These are phyloP conservation scores for Sporothrix brasiliensis DNA, from an alignment of 2,329 filamentous ascomycete genomes.

Conservation along the genomic window DNA sequence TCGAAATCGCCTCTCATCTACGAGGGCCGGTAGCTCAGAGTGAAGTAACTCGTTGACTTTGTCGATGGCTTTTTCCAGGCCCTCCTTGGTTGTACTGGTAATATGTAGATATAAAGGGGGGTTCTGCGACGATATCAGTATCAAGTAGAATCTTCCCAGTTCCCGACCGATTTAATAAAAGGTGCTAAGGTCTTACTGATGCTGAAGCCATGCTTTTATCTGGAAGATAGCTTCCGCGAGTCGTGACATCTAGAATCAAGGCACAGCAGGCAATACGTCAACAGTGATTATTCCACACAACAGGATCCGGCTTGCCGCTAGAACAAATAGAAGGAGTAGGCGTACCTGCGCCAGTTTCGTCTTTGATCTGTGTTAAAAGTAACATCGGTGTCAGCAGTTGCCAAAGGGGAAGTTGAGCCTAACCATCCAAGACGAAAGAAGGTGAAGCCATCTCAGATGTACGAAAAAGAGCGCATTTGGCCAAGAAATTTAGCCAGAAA, in stretches of 20 bases:
- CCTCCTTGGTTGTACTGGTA: constrained; percentile 87
- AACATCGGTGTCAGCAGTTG: constrained; percentile 87
- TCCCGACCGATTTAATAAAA: neutral
- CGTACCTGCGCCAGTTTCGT: constrained; percentile 99
- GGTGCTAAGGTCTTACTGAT: constrained; percentile 59
- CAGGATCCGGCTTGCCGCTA: neutral
- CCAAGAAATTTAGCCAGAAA: neutral
- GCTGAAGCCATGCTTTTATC: constrained; percentile 97
- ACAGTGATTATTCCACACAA: constrained; percentile 9
- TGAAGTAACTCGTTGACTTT: constrained; percentile 96
- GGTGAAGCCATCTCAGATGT: constrained; percentile 66
- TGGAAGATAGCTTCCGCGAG: constrained; percentile 92
- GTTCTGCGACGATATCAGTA: constrained; percentile 58
- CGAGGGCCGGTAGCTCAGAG: constrained; percentile 90
- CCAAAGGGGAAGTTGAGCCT: constrained; percentile 65
- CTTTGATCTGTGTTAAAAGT: constrained; percentile 89
- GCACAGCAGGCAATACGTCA: constrained; percentile 59
- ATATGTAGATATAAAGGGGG: constrained; percentile 94
- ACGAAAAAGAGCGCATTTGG: constrained; percentile 39
- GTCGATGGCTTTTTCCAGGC: constrained; percentile 82
- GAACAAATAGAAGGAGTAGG: constrained; percentile 46
- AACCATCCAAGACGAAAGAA: constrained; percentile 70
- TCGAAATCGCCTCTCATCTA: constrained; percentile 91
- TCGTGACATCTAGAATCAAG: constrained; percentile 83
- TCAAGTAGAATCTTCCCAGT: neutral